Percentiles rank a stretch among this genome's conserved stretches.
Conservation (phyloP, 139 green algal genomes). For the Eudorina sp. region DNA sequence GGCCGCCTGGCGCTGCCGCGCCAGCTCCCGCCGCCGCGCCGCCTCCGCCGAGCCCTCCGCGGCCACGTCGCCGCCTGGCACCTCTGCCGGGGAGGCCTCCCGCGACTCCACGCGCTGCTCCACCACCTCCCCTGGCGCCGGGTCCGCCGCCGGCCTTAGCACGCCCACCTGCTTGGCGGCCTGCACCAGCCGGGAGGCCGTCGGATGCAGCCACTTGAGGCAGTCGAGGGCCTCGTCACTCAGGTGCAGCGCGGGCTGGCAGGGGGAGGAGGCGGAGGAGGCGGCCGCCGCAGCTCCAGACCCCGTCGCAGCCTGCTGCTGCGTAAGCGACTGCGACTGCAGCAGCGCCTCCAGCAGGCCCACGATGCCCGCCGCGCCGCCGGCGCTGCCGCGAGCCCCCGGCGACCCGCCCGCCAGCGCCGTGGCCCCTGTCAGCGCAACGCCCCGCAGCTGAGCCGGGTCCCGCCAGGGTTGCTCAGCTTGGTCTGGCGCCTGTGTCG, state of each 20-base stretch:
- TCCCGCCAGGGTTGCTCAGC: no score
- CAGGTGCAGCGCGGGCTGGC: no score
- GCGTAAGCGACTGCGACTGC: not conserved
- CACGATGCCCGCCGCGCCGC: not conserved
- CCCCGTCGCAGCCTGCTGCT: no score
- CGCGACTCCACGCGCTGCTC: no score
- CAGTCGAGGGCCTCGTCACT: conserved; percentile 12
- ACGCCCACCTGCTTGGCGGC: not conserved
- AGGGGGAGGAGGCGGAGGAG: no score
- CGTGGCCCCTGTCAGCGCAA: not conserved
- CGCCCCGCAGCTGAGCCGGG: not conserved
- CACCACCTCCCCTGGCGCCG: not conserved
- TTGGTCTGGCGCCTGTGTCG: not conserved
- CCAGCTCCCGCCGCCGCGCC: not conserved
- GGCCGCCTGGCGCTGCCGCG: conserved; percentile 14
- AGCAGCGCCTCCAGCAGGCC: not conserved
- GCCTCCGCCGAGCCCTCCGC: conserved; percentile 12
- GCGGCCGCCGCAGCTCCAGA: no score
- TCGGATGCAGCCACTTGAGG: conserved; percentile 4
- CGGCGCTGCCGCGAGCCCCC: not conserved
- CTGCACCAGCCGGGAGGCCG: not conserved
- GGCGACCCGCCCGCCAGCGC: not conserved
- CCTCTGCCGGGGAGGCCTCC: not conserved
- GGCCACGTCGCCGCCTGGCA: not conserved
- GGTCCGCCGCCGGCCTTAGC: not conserved